Evolutionary conservation across 805 yeast species (phyloP).

Genomic region (Candida awuae): DNA sequence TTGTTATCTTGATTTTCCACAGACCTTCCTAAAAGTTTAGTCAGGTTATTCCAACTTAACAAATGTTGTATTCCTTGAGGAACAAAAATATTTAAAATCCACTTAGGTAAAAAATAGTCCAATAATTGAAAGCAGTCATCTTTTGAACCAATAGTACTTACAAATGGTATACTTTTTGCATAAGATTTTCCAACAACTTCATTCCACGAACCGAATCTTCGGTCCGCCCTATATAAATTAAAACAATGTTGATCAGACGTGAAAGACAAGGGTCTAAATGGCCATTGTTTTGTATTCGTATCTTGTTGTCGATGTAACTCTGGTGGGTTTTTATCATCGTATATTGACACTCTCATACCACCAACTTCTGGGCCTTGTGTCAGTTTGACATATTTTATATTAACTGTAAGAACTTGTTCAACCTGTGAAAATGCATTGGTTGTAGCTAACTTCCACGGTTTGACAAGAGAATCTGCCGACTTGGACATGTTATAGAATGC

Average conservation of each 20-base stretch:
- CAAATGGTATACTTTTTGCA: slow-evolving; percentile 6
- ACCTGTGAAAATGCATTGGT: slow-evolving; percentile 11
- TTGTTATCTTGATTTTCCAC: slow-evolving; percentile 1
- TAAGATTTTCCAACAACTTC: slow-evolving; percentile 10
- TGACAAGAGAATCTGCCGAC: slow-evolving; percentile 1
- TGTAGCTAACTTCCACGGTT: slow-evolving; percentile 10
- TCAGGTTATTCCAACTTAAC: slow-evolving; percentile 4
- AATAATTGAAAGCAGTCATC: slow-evolving; percentile 1
- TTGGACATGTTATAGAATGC: slow-evolving; percentile 6
- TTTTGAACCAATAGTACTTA: background rate
- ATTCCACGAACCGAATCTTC: slow-evolving; percentile 6
- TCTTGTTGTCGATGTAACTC: background rate
- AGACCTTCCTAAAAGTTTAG: slow-evolving; percentile 4
- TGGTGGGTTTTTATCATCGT: background rate
- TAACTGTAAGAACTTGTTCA: slow-evolving; percentile 10
- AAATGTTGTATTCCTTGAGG: slow-evolving; percentile 10
- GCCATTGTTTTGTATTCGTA: background rate
- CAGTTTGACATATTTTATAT: slow-evolving; percentile 11
- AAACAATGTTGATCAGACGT: background rate
- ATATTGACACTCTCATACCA: slow-evolving; percentile 8
- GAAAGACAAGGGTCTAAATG: slow-evolving; percentile 5
- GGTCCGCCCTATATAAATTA: slow-evolving; percentile 4
- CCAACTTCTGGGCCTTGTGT: slow-evolving; percentile 7
- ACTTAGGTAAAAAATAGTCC: slow-evolving; percentile 10
- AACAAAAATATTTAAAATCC: slow-evolving; percentile 9